These are phyloP conservation scores for Trametes meyenii DNA, from an alignment of 768 basidiomycete genomes.

Conservation along the genomic window DNA sequence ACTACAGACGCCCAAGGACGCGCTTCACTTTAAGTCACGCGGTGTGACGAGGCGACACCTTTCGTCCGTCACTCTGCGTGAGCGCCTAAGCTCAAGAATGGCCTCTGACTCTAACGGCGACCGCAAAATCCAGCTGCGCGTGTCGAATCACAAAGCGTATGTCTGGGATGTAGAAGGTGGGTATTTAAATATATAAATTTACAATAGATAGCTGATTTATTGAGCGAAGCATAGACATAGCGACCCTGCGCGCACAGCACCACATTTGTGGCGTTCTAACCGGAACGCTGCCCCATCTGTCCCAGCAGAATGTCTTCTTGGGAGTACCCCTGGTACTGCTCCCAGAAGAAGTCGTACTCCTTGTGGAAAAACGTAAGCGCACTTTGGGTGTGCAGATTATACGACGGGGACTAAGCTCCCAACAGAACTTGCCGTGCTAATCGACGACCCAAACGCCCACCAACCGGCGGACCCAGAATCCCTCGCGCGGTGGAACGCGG, in stretches of 20 bases:
- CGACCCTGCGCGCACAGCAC: conserved; percentile 75
- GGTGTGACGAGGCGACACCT: conserved; percentile 3
- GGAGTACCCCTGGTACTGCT: conserved; percentile 88
- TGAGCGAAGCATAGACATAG: conserved; percentile 62
- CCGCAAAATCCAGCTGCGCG: conserved; percentile 54
- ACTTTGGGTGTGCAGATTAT: neutral
- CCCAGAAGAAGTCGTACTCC: conserved; percentile 90
- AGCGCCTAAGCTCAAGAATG: conserved; percentile 17
- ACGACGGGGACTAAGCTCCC: neutral
- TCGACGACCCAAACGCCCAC: conserved; percentile 71
- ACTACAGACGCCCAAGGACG: neutral
- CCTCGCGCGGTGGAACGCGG: conserved; percentile 55
- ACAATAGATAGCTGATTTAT: neutral
- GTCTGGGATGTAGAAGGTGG: conserved; percentile 89
- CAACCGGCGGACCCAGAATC: conserved; percentile 48
- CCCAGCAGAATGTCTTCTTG: conserved; percentile 95
- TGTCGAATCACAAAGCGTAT: conserved; percentile 79
- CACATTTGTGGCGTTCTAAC: conserved; percentile 82
- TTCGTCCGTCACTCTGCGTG: neutral
- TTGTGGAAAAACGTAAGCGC: conserved; percentile 77
- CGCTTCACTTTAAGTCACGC: conserved; percentile 6
- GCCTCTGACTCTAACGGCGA: conserved; percentile 21
- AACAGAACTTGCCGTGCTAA: conserved; percentile 73
- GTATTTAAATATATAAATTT: conserved; percentile 9
- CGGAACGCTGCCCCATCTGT: conserved; percentile 91